Percentiles rank a stretch among this genome's conserved stretches.
These are phyloP conservation scores for Fusarium agapanthi DNA, from an alignment of 2,329 filamentous ascomycete genomes.

Conservation along the genomic window DNA sequence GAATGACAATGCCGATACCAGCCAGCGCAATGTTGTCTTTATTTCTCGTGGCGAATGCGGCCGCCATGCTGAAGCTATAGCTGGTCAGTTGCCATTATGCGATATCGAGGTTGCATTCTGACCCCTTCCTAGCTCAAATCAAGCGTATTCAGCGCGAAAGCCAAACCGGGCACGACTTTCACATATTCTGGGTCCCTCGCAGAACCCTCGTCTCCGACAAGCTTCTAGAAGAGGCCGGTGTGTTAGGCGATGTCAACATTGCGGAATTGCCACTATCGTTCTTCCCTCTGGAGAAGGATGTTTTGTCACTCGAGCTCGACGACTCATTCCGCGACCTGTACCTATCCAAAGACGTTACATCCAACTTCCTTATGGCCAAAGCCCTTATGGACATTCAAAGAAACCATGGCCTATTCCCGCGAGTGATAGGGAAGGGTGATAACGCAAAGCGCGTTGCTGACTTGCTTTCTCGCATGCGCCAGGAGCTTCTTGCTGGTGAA, in stretches of 20 bases:
- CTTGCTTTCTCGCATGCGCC: conserved; percentile 87
- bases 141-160: conserved; percentile 88
- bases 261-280: conserved; percentile 89
- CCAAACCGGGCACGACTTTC: conserved; percentile 92
- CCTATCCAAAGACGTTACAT: conserved; percentile 87
- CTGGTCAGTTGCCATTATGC: conserved; percentile 68
- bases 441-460: conserved; percentile 91
- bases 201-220: conserved; percentile 91
- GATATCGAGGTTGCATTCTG: conserved; percentile 1
- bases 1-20: conserved; percentile 93
- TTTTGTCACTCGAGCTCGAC: conserved; percentile 89
- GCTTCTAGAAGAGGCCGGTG: conserved; percentile 89
- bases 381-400: conserved; percentile 95
- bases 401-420: conserved; percentile 90
- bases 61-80: conserved; percentile 83
- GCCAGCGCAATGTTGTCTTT: conserved; percentile 94
- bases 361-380: conserved; percentile 87
- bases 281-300: conserved; percentile 88
- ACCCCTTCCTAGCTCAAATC: conserved; percentile 77
- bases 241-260: conserved; percentile 91
- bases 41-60: conserved; percentile 90
- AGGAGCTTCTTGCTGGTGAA: conserved; percentile 84
- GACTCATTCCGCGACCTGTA: conserved; percentile 89
- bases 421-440: conserved; percentile 94
- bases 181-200: conserved; percentile 94